A percentile compares a stretch with the other conserved stretches of the same genome.
Evolutionary conservation across 495 filamentous ascomycete species (phyloP).

Genomic region (Paragyromitra xinjiangensis): DNA sequence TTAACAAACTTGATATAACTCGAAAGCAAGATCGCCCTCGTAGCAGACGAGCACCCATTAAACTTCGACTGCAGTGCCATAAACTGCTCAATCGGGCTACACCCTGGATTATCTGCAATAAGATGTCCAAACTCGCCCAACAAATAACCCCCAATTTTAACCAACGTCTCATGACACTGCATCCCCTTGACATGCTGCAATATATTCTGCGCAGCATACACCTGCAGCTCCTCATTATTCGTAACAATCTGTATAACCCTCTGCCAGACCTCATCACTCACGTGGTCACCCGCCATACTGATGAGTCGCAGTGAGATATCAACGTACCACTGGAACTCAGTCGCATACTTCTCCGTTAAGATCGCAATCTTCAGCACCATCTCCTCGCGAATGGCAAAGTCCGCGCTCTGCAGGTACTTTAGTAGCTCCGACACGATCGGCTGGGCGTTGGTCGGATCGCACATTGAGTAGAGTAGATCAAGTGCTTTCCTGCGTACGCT

Average conservation of each 20-base stretch:
- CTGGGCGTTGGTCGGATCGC: constrained; percentile 88
- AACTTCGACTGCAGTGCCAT: constrained; percentile 91
- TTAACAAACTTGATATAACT: constrained; percentile 98
- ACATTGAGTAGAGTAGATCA: constrained; percentile 99
- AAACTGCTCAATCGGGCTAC: constrained; percentile 98
- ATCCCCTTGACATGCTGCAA: constrained; percentile 89
- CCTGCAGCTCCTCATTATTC: constrained; percentile 97
- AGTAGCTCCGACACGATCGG: constrained; percentile 93
- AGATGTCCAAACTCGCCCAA: constrained; percentile 97
- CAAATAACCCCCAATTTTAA: constrained; percentile 96
- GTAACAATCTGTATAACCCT: constrained; percentile 99
- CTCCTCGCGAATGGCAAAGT: constrained; percentile 97
- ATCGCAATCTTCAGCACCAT: constrained; percentile 99
- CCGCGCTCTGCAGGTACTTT: constrained; percentile 92
- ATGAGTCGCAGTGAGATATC: constrained; percentile 95
- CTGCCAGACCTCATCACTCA: constrained; percentile 99
- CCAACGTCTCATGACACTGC: constrained; percentile 92
- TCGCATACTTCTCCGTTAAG: constrained; percentile 97
- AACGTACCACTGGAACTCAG: constrained; percentile 98
- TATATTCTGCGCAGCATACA: constrained; percentile 93
- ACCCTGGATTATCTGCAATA: constrained; percentile 91
- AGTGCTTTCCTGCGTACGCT: constrained; percentile 95
- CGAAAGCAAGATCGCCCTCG: constrained; percentile 91
- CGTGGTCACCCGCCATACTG: constrained; percentile 96
- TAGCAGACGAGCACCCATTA: constrained; percentile 84